Base-by-base conservation (phyloP, 768 basidiomycete species). In the Tylopilus intermedius region DNA sequence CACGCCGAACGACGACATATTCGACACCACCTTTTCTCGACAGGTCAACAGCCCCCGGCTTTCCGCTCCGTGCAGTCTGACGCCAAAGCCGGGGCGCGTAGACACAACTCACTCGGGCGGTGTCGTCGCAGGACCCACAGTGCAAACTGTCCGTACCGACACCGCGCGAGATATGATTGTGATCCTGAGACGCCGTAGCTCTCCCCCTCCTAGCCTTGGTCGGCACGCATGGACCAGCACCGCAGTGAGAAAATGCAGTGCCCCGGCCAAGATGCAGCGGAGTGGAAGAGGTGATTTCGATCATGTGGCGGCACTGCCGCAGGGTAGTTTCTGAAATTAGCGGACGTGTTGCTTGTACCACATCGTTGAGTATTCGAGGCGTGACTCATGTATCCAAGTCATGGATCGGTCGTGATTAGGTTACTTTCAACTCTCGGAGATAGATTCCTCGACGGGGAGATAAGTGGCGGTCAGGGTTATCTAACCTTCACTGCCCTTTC, bases 111-210 rank as follows among this genome's bases (percentile, higher is more conserved):
- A 72, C 57, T 69, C 76, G 14, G 62, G 73, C 54, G 70, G 71
- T 13, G 55, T 61, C 29, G 77, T 78, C 22, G 70, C 76, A 26
- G 69, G 72, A 67, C 67, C 69, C 40, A 72, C 30, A 30, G 30
- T 30, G 30, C 30, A 30, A 5, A 10, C 77, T 5, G 75, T 77
- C 58, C 81, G 85, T 47, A 78, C 78, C 54, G 73, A 77, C 60
- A 79, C 74, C 41, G 79, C 83, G 6, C 75, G 76, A 49, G 76
- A 81, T 61, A 86, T 90, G 87, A 75, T 87, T 49, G 76, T 74
- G 29, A 80, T 80, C 15, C 74, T 90, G 56, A 73, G 74, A 58
- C 79, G 82, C 49, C 79, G 85, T 61, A 81, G 77, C 6, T 54
- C 74, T 46, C 71, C 75, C 10, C 37, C 55, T 55, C 47, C 29